Evolutionary conservation across 2,329 filamentous ascomycete genomes (phyloP).

Genomic region (Bipolaris bicolor): DNA sequence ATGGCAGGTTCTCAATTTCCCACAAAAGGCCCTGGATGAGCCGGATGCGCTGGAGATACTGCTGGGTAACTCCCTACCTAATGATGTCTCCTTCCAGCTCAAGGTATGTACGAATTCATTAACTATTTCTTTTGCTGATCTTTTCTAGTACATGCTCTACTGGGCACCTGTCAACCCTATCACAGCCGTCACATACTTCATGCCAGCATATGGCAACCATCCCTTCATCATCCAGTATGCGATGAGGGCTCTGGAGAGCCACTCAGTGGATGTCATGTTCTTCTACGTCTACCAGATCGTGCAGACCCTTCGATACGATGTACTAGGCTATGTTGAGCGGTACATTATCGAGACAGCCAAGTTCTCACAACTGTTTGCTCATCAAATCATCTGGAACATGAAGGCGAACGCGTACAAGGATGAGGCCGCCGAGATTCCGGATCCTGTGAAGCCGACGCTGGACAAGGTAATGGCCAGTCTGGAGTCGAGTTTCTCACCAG

Average conservation of each 20-base stretch:
- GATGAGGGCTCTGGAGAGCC: constrained; percentile 90
- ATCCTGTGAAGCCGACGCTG: constrained; percentile 89
- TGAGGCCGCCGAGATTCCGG: constrained; percentile 88
- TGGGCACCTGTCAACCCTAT: constrained; percentile 94
- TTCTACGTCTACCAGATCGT: constrained; percentile 99
- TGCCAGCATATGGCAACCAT: constrained; percentile 88
- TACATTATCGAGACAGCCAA: constrained; percentile 97
- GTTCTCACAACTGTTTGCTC: constrained; percentile 96
- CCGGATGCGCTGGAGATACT: constrained; percentile 84
- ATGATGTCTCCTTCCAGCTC: constrained; percentile 81
- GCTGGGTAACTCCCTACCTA: constrained; percentile 75
- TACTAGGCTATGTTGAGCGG: constrained; percentile 89
- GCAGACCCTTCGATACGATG: constrained; percentile 91
- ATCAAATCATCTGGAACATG: constrained; percentile 99
- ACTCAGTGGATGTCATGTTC: constrained; percentile 96
- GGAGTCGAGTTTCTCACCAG: constrained; percentile 77
- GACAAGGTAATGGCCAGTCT: constrained; percentile 88
- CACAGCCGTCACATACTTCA: constrained; percentile 89
- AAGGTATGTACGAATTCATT: constrained; percentile 45
- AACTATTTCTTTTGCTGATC: not conserved
- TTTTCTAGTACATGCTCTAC: constrained; percentile 77
- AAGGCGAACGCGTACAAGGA: constrained; percentile 99
- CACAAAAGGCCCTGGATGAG: constrained; percentile 80
- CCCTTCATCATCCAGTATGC: constrained; percentile 95
- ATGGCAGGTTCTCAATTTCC: constrained; percentile 78